phyloP scores from a whole-genome alignment of 2,329 filamentous ascomycete genomes.

The Aciculosporium take region DNA sequence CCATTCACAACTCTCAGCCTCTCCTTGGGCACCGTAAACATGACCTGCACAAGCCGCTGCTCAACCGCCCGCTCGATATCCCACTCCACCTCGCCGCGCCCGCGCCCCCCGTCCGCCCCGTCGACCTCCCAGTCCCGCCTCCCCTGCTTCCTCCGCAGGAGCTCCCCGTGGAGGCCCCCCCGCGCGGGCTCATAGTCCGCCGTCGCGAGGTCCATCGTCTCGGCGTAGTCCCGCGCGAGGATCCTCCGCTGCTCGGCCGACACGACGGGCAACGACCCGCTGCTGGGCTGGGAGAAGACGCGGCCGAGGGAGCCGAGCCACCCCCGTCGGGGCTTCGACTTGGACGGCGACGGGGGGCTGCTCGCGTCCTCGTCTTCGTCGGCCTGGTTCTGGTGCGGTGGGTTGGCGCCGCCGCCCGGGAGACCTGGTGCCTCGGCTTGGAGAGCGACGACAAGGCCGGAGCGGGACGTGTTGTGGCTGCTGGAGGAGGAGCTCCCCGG shows the following conservation, averaged over 20 bases:
- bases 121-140: slow-evolving; percentile 37
- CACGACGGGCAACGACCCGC: slow-evolving; percentile 6
- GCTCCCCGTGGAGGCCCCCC: slow-evolving; percentile 28
- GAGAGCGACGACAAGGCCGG: slow-evolving; percentile 34
- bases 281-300: slow-evolving; percentile 38
- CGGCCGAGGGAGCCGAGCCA: slow-evolving; percentile 57
- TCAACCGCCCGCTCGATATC: slow-evolving; percentile 63
- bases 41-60: slow-evolving; percentile 60
- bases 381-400: too few species aligned
- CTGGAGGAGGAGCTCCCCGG: slow-evolving; percentile 27
- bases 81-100: slow-evolving; percentile 50
- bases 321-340: slow-evolving; percentile 39
- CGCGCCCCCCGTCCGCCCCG: slow-evolving; percentile 9
- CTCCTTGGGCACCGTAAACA: slow-evolving; percentile 88
- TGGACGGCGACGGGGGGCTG: slow-evolving; percentile 40
- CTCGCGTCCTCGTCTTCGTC: slow-evolving; percentile 23
- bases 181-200: slow-evolving; percentile 23
- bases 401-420: slow-evolving; percentile 12
- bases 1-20: slow-evolving; percentile 80
- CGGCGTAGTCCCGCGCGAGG: slow-evolving; percentile 12
- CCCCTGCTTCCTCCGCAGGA: slow-evolving; percentile 41
- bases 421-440: slow-evolving; percentile 39
- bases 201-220: slow-evolving; percentile 25
- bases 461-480: slow-evolving; percentile 39
- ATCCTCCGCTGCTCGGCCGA: slow-evolving; percentile 10